These are phyloP conservation scores for Fragilariopsis cylindrus DNA, from an alignment of 108 stramenopile genomes.

Conservation along the genomic window DNA sequence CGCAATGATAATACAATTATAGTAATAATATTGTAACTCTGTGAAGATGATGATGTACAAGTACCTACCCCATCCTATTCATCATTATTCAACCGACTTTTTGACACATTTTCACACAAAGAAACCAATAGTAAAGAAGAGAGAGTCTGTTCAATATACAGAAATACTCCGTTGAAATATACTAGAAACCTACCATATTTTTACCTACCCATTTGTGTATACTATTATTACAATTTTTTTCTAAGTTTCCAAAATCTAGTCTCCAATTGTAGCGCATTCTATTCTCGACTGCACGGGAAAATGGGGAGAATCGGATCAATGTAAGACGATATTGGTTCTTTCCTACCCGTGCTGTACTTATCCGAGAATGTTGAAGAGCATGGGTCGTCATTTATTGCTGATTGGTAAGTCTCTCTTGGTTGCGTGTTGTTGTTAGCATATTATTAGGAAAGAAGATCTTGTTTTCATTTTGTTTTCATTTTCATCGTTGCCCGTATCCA, in stretches of 20 bases:
- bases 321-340: neutral
- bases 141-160: neutral
- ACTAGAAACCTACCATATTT: slow-evolving; percentile 3
- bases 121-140: neutral
- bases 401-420: neutral
- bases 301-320: neutral
- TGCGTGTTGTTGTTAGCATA: neutral
- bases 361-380: neutral
- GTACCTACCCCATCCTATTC: no score
- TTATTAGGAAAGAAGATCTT: neutral
- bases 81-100: no score
- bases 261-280: neutral
- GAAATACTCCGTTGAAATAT: no score
- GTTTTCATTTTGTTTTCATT: neutral
- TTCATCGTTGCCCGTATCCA: slow-evolving; percentile 46
- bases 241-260: neutral
- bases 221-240: slow-evolving; percentile 5
- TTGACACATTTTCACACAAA: no score
- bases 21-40: no score
- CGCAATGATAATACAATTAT: no score
- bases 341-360: neutral
- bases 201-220: slow-evolving; percentile 12
- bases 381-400: neutral
- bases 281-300: neutral
- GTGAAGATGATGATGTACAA: no score